Evolutionary conservation across 2,329 filamentous ascomycete genomes (phyloP).

Genomic region (Acrocalymma vagum): DNA sequence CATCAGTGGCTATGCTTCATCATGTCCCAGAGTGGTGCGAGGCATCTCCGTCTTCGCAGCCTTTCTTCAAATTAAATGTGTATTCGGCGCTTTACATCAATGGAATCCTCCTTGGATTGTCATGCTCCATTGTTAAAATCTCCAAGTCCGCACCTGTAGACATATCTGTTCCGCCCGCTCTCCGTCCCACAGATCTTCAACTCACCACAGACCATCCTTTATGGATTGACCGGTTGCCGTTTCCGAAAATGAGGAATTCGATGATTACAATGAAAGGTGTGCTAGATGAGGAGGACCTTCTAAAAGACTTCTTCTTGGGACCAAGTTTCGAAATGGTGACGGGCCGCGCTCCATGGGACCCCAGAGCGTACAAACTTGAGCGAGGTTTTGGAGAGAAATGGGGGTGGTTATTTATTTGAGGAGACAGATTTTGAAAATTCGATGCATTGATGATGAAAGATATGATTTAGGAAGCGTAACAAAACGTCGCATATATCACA

Average conservation of each 20-base stretch:
- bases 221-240: constrained; percentile 54
- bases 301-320: constrained; percentile 43
- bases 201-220: constrained; percentile 42
- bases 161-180: constrained; percentile 23
- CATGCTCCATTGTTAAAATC: constrained; percentile 22
- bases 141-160: constrained; percentile 29
- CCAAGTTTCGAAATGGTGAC: constrained; percentile 42
- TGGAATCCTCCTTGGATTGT: constrained; percentile 22
- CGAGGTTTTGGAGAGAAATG: constrained; percentile 46
- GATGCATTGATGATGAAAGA: too few relatives aligned
- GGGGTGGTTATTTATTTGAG: constrained; percentile 37
- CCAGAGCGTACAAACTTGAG: constrained; percentile 44
- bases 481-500: too few relatives aligned
- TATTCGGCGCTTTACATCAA: constrained; percentile 42
- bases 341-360: constrained; percentile 41
- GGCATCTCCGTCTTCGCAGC: constrained; percentile 15
- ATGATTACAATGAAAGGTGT: constrained; percentile 40
- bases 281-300: constrained; percentile 49
- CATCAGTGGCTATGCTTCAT: too few relatives aligned
- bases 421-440: too few relatives aligned
- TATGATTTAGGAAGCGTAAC: too few relatives aligned
- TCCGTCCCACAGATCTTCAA: constrained; percentile 48
- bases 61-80: constrained; percentile 25
- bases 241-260: constrained; percentile 49
- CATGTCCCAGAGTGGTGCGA: too few relatives aligned